Evolutionary conservation across 805 yeast genomes (phyloP), one percentile per base, ranked within the genome.

Genomic region (Pichia exigua): DNA sequence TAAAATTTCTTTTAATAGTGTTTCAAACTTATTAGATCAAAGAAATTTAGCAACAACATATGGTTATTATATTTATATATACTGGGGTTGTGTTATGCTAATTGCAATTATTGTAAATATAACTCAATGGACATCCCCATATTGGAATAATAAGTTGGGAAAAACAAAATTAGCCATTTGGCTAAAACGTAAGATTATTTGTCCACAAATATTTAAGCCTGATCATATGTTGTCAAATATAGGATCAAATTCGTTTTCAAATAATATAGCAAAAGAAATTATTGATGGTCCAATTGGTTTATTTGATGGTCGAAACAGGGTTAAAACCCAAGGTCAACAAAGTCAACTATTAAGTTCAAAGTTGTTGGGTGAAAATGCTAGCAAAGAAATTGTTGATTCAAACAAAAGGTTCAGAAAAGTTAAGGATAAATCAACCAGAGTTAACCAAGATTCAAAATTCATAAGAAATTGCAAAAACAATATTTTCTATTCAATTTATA

Each of bases 41-140:
- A 62, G 73, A 57, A 20, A 46, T 1, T 46, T 55, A 15, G 64
- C 72, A 8, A 69, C 72, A 15, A 39, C 40, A 0, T 61, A 59
- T 52, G 73, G 74, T 15, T 53, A 50, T 7, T 54, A 50, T 5
- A 47, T 69, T 15, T 54, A 66, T 21, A 59, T 60, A 0, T 71
- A 68, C 44, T 71, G 75, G 75, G 63, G 57, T 1, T 13, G 61
- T 5, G 54, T 69, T 3, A 50, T 66, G 13, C 15, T 63, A 2
- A 26, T 62, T 45, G 66, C 68, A 5, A 38, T 60, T 7, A 12
- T 62, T 3, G 44, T 56, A 30, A 70, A 71, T 53, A 52, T 65
- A 26, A 51, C 60, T 1, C 59, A 63, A 18, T 71, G 75, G 74
- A 65, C 71, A 44, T 58, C 61, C 22, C 75, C 75, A 0, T 57